phyloP scores from a whole-genome alignment of 1,284 basidiomycete species.

The Puccinia polysora region DNA sequence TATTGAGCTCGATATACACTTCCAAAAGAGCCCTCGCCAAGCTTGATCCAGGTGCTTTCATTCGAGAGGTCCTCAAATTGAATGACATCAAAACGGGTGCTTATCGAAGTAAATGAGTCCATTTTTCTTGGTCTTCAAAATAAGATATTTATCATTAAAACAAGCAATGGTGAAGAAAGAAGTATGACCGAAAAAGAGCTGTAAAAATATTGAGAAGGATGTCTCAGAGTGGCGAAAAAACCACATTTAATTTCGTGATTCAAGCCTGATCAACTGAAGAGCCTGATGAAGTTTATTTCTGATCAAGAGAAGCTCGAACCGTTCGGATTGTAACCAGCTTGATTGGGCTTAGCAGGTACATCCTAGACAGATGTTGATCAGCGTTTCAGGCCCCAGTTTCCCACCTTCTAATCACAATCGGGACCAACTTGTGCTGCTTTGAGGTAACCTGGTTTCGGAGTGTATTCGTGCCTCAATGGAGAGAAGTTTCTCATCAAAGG shows the following conservation, averaged over 20 bases:
- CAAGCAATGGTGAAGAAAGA: background rate
- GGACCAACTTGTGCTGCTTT: too few species aligned
- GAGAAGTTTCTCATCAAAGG: too few species aligned
- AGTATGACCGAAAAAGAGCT: background rate
- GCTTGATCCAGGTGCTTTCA: constrained; percentile 58
- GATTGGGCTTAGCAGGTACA: background rate
- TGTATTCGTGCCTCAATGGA: too few species aligned
- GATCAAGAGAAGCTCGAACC: background rate
- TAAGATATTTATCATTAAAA: too few species aligned
- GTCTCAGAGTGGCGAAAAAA: background rate
- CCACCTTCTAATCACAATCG: background rate
- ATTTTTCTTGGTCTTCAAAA: too few species aligned
- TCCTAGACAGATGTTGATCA: background rate
- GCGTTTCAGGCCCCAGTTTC: background rate
- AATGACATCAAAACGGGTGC: constrained; percentile 65
- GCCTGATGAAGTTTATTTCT: background rate
- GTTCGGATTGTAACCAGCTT: background rate
- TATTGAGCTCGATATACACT: constrained; percentile 89
- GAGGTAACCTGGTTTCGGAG: background rate
- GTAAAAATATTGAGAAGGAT: background rate
- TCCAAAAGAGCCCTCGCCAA: constrained; percentile 86
- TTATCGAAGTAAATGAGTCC: background rate
- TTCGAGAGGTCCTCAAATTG: constrained; percentile 60
- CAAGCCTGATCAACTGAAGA: background rate
- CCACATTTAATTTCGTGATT: background rate